Conservation (phyloP, 345 rosid genomes). For the Arabidopsis arenosa region DNA sequence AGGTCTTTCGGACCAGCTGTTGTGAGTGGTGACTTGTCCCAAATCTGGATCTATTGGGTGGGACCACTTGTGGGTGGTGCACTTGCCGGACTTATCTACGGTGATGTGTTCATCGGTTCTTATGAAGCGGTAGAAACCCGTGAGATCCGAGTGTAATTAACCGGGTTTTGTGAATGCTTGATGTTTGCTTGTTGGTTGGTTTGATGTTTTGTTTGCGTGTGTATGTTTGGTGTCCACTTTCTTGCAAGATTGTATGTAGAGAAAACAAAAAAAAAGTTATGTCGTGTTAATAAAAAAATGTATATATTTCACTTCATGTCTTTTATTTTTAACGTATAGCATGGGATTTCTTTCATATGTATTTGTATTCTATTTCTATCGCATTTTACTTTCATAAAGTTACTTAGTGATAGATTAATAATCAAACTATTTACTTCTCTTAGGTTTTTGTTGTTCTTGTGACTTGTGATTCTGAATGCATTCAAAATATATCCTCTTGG, state of each 20-base stretch:
- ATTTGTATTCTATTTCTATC: no score
- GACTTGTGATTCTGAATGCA: no score
- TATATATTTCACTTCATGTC: not conserved
- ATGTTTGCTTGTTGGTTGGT: conserved; percentile 26
- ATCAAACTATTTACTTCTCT: no score
- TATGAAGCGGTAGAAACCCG: conserved; percentile 53
- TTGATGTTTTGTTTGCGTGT: conserved; percentile 32
- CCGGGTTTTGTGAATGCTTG: not conserved
- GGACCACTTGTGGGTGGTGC: conserved; percentile 88
- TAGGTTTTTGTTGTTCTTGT: no score
- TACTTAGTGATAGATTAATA: no score
- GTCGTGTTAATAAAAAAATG: conserved; percentile 25
- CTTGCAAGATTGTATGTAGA: conserved; percentile 23
- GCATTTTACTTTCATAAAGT: no score
- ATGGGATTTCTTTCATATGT: not conserved
- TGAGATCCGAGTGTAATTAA: conserved; percentile 23
- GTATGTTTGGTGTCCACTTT: not conserved
- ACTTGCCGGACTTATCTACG: conserved; percentile 80
- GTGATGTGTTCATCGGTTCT: conserved; percentile 71
- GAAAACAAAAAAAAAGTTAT: not conserved
- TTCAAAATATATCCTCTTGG: no score
- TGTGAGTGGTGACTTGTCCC: conserved; percentile 68
- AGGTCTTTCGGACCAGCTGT: conserved; percentile 93
- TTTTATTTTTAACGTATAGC: not conserved
- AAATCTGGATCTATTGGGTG: conserved; percentile 82